A percentile compares a stretch with the other conserved stretches of the same genome.
phyloP scores from a whole-genome alignment of 2,329 filamentous ascomycete genomes.

The Aspergillus cejpii region DNA sequence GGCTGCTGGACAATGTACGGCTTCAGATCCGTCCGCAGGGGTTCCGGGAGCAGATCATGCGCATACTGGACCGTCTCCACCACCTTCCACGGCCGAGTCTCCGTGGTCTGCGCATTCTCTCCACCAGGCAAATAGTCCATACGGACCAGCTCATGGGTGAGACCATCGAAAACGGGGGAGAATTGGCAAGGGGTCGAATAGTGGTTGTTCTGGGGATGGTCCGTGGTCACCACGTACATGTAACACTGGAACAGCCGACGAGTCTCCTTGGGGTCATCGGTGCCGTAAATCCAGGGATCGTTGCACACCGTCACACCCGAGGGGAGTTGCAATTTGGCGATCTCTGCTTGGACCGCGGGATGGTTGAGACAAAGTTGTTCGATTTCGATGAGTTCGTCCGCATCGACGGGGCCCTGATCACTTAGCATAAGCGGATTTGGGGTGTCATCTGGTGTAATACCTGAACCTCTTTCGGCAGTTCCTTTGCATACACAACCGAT shows the following conservation, averaged over 20 bases:
- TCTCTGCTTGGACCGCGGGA: constrained; percentile 51
- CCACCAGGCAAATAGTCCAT: constrained; percentile 65
- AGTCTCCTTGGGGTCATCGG: constrained; percentile 34
- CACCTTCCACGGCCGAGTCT: constrained; percentile 52
- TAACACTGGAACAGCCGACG: constrained; percentile 39
- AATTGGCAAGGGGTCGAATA: constrained; percentile 34
- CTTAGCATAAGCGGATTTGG: constrained; percentile 24
- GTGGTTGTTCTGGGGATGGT: constrained; percentile 36
- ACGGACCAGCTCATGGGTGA: constrained; percentile 57
- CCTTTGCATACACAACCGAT: constrained; percentile 34
- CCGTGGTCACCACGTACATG: constrained; percentile 34
- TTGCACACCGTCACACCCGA: constrained; percentile 51
- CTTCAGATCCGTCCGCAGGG: constrained; percentile 58
- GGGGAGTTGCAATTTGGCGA: constrained; percentile 54
- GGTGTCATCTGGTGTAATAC: too few relatives aligned
- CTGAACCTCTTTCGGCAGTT: constrained; percentile 44
- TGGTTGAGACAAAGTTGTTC: constrained; percentile 53
- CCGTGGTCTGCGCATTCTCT: constrained; percentile 52
- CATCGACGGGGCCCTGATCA: constrained; percentile 50
- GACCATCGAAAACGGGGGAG: constrained; percentile 49
- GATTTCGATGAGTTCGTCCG: constrained; percentile 54
- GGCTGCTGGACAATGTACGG: constrained; percentile 60
- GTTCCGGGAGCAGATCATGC: constrained; percentile 61
- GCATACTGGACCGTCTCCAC: constrained; percentile 48
- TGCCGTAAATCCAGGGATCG: constrained; percentile 65